Percentiles rank a stretch among this genome's conserved stretches.
These are phyloP conservation scores for Coemansia umbellata DNA, from an alignment of 192 early-diverging fungal species.

Conservation along the genomic window DNA sequence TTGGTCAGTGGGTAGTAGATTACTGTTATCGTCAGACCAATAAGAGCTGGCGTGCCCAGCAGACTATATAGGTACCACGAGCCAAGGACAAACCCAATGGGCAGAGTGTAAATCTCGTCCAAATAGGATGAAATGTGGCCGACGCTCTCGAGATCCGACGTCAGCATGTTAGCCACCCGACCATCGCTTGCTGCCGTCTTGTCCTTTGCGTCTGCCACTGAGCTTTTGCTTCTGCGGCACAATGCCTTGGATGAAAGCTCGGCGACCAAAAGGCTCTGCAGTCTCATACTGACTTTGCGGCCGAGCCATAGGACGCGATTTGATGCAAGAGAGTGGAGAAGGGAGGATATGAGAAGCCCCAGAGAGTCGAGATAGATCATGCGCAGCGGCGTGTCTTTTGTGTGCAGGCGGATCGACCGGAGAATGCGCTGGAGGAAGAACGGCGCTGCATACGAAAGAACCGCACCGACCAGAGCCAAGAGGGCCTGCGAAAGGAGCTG, in stretches of 20 bases:
- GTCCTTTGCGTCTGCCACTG: conserved; percentile 12
- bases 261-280: conserved; percentile 58
- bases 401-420: conserved; percentile 52
- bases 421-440: conserved; percentile 61
- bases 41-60: conserved; percentile 78
- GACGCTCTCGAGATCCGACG: conserved; percentile 66
- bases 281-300: conserved; percentile 59
- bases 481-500: conserved; percentile 47
- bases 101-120: conserved; percentile 61
- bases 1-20: conserved; percentile 59
- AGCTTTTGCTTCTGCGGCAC: conserved; percentile 54
- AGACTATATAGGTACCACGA: conserved; percentile 68
- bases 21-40: conserved; percentile 67
- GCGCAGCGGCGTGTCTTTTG: conserved; percentile 4
- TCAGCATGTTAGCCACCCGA: conserved; percentile 67
- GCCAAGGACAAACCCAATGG: conserved; percentile 65
- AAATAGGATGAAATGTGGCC: conserved; percentile 57
- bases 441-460: conserved; percentile 51
- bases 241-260: conserved; percentile 69
- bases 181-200: conserved; percentile 52
- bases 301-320: conserved; percentile 69
- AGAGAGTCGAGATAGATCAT: conserved; percentile 54
- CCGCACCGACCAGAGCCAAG: conserved; percentile 37
- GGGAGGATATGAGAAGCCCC: conserved; percentile 56
- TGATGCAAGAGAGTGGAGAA: conserved; percentile 47